Evolutionary conservation across 2,329 filamentous ascomycete genomes (phyloP).

Genomic region (Davidsoniella neocaledoniae): DNA sequence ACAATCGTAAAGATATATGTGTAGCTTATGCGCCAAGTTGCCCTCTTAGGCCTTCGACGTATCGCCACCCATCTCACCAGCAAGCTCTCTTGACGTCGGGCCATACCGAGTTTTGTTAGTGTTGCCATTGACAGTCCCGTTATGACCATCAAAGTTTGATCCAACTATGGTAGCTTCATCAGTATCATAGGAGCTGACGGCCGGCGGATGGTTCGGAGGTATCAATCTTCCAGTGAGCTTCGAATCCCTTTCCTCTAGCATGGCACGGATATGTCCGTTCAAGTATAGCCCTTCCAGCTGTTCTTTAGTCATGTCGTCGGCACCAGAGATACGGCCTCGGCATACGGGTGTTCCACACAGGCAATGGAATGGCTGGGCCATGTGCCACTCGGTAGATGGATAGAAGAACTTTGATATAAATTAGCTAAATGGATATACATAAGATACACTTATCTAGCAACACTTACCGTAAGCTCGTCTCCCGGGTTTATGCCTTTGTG

Average conservation of each 20-base stretch:
- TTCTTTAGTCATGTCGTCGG: slow-evolving; percentile 37
- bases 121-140: slow-evolving; percentile 9
- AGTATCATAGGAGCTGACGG: slow-evolving; percentile 7
- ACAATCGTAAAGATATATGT: too few species aligned
- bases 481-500: slow-evolving; percentile 36
- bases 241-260: slow-evolving; percentile 28
- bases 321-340: slow-evolving; percentile 45
- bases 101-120: slow-evolving; percentile 22
- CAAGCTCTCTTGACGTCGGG: slow-evolving; percentile 35
- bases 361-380: slow-evolving; percentile 57
- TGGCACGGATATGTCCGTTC: slow-evolving; percentile 41
- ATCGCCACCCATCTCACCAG: slow-evolving; percentile 47
- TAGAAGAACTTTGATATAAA: slow-evolving; percentile 44
- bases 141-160: background rate
- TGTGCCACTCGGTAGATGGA: slow-evolving; percentile 56
- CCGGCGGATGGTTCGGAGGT: slow-evolving; percentile 22
- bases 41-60: slow-evolving; percentile 20
- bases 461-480: slow-evolving; percentile 39
- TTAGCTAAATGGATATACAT: background rate
- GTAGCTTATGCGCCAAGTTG: background rate
- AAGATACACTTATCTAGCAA: background rate
- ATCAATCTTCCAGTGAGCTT: background rate
- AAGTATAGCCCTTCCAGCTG: slow-evolving; percentile 44
- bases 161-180: background rate
- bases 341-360: slow-evolving; percentile 41